phyloP scores from a whole-genome alignment of 2,329 filamentous ascomycete species.

The Penicillium occitanis region DNA sequence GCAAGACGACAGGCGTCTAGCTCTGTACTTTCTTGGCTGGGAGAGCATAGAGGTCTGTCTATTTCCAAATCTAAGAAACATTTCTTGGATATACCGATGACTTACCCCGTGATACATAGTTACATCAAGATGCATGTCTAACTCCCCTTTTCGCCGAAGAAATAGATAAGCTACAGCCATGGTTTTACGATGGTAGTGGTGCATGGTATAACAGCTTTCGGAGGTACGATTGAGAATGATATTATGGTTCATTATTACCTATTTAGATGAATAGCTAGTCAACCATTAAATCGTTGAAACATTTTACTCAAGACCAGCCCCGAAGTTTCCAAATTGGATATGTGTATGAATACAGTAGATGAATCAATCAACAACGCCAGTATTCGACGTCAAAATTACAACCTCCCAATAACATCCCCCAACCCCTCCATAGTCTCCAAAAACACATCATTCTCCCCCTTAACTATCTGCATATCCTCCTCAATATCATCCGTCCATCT shows the following conservation, averaged over 20 bases:
- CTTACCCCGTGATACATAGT: background rate
- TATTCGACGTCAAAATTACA: background rate
- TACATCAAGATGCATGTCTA: conserved; percentile 10
- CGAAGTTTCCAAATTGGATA: background rate
- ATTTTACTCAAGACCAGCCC: too few species aligned
- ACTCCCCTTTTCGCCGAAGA: conserved; percentile 6
- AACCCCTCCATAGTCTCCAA: conserved; percentile 28
- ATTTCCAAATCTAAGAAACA: too few species aligned
- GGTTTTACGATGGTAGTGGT: conserved; percentile 3
- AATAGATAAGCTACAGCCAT: conserved; percentile 12
- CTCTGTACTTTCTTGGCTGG: conserved; percentile 6
- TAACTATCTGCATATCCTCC: conserved; percentile 47
- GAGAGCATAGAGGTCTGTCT: conserved; percentile 7
- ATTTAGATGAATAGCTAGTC: background rate
- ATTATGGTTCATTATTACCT: background rate
- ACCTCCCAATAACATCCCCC: conserved; percentile 18
- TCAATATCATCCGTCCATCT: conserved; percentile 55
- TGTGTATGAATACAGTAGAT: too few species aligned
- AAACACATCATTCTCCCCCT: conserved; percentile 44
- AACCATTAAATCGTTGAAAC: background rate
- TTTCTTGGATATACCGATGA: too few species aligned
- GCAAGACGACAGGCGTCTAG: background rate
- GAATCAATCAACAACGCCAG: background rate
- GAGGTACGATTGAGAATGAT: background rate
- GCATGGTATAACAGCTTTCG: conserved; percentile 7